These are phyloP conservation scores for Xerocomellus chrysenteron DNA, from an alignment of 768 basidiomycete species.

Conservation along the genomic window DNA sequence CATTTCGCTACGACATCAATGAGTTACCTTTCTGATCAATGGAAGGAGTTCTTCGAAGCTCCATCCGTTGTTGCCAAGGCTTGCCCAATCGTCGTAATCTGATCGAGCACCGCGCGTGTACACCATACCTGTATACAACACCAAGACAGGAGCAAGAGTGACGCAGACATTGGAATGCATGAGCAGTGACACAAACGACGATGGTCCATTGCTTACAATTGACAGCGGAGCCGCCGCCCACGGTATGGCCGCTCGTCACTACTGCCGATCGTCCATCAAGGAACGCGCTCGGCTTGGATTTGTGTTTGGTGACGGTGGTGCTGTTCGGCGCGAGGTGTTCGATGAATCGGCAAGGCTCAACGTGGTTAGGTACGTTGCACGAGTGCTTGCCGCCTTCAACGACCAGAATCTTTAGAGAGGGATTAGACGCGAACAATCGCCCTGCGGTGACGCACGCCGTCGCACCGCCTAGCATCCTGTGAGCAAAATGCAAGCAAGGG, in stretches of 20 bases:
- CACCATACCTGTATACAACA: neutral
- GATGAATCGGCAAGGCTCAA: neutral
- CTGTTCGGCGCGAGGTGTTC: neutral
- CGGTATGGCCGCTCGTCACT: neutral
- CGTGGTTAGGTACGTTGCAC: neutral
- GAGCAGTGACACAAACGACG: too few relatives aligned
- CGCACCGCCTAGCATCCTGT: neutral
- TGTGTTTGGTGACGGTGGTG: neutral
- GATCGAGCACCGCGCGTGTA: neutral
- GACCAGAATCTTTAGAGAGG: neutral
- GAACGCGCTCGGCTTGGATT: neutral
- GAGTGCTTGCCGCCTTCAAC: neutral
- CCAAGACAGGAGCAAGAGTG: too few relatives aligned
- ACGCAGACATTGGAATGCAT: too few relatives aligned
- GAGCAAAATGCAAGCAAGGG: neutral
- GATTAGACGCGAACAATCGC: neutral
- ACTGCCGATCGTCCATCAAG: neutral
- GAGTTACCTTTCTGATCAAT: neutral
- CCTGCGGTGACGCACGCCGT: neutral
- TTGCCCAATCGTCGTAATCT: neutral
- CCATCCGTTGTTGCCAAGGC: neutral
- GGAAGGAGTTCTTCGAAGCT: neutral
- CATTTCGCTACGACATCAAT: neutral
- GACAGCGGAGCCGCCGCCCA: neutral
- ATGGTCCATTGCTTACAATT: neutral